These are phyloP conservation scores for Starmerella apicola DNA, from an alignment of 805 yeast species.

Conservation along the genomic window DNA sequence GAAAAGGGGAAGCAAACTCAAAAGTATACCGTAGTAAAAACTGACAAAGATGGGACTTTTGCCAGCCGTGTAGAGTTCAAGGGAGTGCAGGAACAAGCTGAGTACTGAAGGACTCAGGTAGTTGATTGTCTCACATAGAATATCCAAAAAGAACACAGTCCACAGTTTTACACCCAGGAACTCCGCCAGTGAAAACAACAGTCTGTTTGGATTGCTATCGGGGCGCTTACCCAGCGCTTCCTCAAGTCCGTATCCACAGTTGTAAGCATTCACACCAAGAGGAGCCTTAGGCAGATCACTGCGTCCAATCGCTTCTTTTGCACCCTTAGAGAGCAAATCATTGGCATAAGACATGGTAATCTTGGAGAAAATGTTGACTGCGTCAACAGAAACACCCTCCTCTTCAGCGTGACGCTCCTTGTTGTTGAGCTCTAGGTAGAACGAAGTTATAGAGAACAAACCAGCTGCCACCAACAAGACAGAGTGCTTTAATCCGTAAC, in stretches of 20 bases:
- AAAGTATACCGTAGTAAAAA: slow-evolving; percentile 17
- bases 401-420: slow-evolving; percentile 1
- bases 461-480: slow-evolving; percentile 3
- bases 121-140: slow-evolving; percentile 6
- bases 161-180: slow-evolving; percentile 4
- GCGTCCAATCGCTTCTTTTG: slow-evolving; percentile 7
- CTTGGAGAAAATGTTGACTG: slow-evolving; percentile 16
- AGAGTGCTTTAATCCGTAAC: background rate
- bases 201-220: slow-evolving; percentile 9
- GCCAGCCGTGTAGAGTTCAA: slow-evolving; percentile 12
- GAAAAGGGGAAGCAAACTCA: slow-evolving; percentile 19
- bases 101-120: slow-evolving; percentile 17
- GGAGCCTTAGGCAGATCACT: slow-evolving; percentile 21
- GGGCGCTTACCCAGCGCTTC: slow-evolving; percentile 4
- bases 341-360: slow-evolving; percentile 17
- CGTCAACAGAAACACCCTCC: slow-evolving; percentile 9
- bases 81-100: slow-evolving; percentile 16
- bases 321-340: slow-evolving; percentile 13
- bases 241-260: slow-evolving; percentile 11
- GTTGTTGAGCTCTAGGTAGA: slow-evolving; percentile 12
- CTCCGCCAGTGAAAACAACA: slow-evolving; percentile 11
- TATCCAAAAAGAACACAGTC: slow-evolving; percentile 9
- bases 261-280: slow-evolving; percentile 15
- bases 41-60: slow-evolving; percentile 14
- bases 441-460: slow-evolving; percentile 1